Base-by-base conservation (phyloP, 176 grass and related monocot species). In the Alopecurus myosuroides region DNA sequence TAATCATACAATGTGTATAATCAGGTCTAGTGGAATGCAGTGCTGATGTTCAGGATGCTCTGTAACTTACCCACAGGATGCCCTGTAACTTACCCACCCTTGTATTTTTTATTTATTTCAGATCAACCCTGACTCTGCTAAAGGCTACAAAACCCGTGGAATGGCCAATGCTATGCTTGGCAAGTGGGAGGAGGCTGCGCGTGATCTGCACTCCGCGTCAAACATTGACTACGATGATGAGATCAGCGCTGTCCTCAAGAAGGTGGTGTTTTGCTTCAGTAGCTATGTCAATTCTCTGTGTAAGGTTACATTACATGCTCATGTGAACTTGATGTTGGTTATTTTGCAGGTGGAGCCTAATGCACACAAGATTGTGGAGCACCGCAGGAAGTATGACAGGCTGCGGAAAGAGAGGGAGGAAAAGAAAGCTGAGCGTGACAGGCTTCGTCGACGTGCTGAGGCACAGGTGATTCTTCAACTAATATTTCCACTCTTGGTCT, bases 91-190 rank as follows among this genome's bases (percentile, higher is more conserved):
- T 58, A 84, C 30, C 15, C 66, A 18, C 33, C 53, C 50, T 72
- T 66, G 12, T 77, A 66, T 66, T 9, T 72, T 8, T n/a, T n/a
- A n/a, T 53, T 7, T 18, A 55, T 55, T 57, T 63, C 68, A 98
- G 96, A 98, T 98, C 70, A 98, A 98, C 68, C 96, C 93, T 72
- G 91, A 98, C 81, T 98, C 96, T 3, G 96, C 93, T 66, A 95
- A 98, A 91, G 96, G 96, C 76, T 95, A 98, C 78, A 98, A 98
- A 85, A 87, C 96, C 39, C 85, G 91, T 45, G 96, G 96, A 51
- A 95, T 95, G 76, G 96, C 96, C 70, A 79, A 89, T 36, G 82
- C 96, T 55, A 95, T 98, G 93, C 89, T 95, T 78, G 93, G 96
- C 22, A 98, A 92, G 82, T 98, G 96, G 96, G 93, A 86, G 66